Base-by-base conservation (phyloP, 179 eudicot species). In the Heliamphora pulchella region DNA sequence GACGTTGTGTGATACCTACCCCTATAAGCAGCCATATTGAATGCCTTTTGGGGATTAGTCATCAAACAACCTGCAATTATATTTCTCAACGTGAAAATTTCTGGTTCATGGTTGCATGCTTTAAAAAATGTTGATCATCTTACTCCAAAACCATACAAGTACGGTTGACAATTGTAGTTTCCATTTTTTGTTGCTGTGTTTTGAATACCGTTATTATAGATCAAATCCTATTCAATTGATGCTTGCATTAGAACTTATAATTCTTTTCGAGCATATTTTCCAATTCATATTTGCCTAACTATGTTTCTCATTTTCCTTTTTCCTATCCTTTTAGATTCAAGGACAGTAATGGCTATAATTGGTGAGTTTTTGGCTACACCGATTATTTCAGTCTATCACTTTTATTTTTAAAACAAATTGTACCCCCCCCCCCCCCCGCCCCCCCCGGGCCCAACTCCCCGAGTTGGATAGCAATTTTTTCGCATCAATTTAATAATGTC, bases 311-410 rank as follows among this genome's bases (percentile, higher is more conserved):
- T 20, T 41, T 20, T 57, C n/a, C 81, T 82, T 50, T 68, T n/a
- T 67, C 54, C 44, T 68, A 18, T 67, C 54, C 44, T 90, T 74
- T 71, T 98, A 96, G 99, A 96, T 89, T 96, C 99, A 62, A 91
- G 94, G 86, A 96, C 99, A 10, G 99, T 96, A 79, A 96, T 96
- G 99, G 96, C 99, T 55, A 85, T 75, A 4, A 58, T 75, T 63
- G 78, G 78, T 75, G 59, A 59, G 78, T 75, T 75, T 91, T 79
- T 68, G 18, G 22, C 55, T 57, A 18, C 47, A 20, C 50, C 5
- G 46, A 74, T 41, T 55, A 39, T 73, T 14, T 54, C 5, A 31
- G 31, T 31, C 31, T 31, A 31, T 31, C 0, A 41, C 65, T 1
- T 1, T 15, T 39, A 1, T 39, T 44, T 18, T 59, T 63, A 43